Percentiles rank a stretch among this genome's conserved stretches.
phyloP scores from a whole-genome alignment of 805 yeast genomes.

The Kazachstania taianensis region DNA sequence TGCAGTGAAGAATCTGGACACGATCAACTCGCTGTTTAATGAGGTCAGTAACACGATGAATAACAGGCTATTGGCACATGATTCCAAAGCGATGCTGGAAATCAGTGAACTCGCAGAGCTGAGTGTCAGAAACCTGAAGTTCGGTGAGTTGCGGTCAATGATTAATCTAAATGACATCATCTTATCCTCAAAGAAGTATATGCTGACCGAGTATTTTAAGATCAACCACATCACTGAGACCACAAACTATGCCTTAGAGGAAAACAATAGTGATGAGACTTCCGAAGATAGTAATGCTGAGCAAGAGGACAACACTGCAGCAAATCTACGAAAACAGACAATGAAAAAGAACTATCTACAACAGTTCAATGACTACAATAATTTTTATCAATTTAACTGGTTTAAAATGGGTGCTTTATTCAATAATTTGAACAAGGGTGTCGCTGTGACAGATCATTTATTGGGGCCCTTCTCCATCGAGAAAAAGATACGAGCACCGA shows the following conservation, averaged over 20 bases:
- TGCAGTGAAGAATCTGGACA: slow-evolving; percentile 36
- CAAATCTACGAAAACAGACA: slow-evolving; percentile 8
- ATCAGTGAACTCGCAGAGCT: slow-evolving; percentile 54
- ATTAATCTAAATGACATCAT: slow-evolving; percentile 41
- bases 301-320: slow-evolving; percentile 7
- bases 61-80: slow-evolving; percentile 44
- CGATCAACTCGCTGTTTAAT: slow-evolving; percentile 39
- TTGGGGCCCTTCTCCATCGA: slow-evolving; percentile 63
- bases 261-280: slow-evolving; percentile 11
- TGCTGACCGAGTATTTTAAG: slow-evolving; percentile 28
- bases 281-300: slow-evolving; percentile 16
- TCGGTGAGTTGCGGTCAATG: slow-evolving; percentile 46
- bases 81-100: slow-evolving; percentile 51
- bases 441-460: slow-evolving; percentile 49
- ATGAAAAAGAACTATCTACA: slow-evolving; percentile 15
- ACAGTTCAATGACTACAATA: slow-evolving; percentile 21
- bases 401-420: slow-evolving; percentile 44
- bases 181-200: slow-evolving; percentile 30
- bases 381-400: slow-evolving; percentile 49
- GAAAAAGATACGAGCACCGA: slow-evolving; percentile 31
- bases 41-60: slow-evolving; percentile 32
- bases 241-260: background rate
- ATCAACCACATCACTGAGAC: slow-evolving; percentile 14
- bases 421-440: slow-evolving; percentile 33
- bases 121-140: slow-evolving; percentile 49